phyloP scores from a whole-genome alignment of 306 rosid genomes.

The Hippophae gyantsensis region DNA sequence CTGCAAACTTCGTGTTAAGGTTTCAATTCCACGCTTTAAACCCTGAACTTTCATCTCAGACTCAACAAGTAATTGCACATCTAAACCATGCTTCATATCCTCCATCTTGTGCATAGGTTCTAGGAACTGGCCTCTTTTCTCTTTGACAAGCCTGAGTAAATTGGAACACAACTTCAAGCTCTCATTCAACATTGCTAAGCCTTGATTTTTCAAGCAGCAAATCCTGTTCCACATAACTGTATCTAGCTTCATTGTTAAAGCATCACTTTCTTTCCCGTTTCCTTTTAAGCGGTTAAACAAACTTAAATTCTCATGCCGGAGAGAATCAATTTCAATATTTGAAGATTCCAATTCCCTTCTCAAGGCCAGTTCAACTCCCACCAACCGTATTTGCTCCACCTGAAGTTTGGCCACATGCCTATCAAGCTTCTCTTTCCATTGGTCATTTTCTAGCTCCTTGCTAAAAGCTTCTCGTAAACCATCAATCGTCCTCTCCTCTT shows the following conservation, averaged over 20 bases:
- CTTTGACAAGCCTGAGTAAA: constrained; percentile 52
- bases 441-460: constrained; percentile 40
- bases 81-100: constrained; percentile 38
- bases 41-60: constrained; percentile 69
- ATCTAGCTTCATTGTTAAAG: constrained; percentile 60
- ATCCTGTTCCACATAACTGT: constrained; percentile 60
- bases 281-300: constrained; percentile 63
- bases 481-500: constrained; percentile 80
- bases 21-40: constrained; percentile 58
- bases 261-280: constrained; percentile 50
- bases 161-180: constrained; percentile 55
- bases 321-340: constrained; percentile 72
- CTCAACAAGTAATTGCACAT: constrained; percentile 61
- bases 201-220: constrained; percentile 74
- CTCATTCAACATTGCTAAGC: constrained; percentile 66
- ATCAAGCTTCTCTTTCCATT: constrained; percentile 41
- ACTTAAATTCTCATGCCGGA: constrained; percentile 74
- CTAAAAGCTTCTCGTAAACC: constrained; percentile 53
- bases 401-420: constrained; percentile 49
- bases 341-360: constrained; percentile 67
- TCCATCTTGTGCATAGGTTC: constrained; percentile 28
- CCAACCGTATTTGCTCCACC: constrained; percentile 73
- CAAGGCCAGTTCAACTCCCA: constrained; percentile 66
- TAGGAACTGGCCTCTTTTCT: constrained; percentile 35
- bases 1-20: constrained; percentile 72